Evolutionary conservation across 1,139 yeast genomes (phyloP).

Genomic region (Suhomyces wounanorum): DNA sequence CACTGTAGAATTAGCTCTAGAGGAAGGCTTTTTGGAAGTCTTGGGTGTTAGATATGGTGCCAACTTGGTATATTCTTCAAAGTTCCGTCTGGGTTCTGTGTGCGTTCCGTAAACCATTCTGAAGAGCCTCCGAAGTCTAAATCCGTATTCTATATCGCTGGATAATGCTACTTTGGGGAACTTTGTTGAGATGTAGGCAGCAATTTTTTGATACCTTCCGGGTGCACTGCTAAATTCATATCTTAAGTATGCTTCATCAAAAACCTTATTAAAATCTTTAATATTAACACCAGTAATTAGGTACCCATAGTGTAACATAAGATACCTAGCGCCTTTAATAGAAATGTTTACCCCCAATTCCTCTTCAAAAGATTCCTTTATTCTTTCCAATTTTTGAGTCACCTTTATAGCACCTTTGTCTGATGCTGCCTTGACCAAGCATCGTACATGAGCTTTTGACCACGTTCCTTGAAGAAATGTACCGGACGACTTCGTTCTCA

Average conservation of each 20-base stretch:
- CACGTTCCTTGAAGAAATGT: constrained; percentile 9
- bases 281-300: constrained; percentile 13
- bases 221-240: constrained; percentile 8
- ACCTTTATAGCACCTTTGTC: neutral
- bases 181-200: constrained; percentile 4
- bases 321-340: constrained; percentile 17
- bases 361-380: constrained; percentile 10
- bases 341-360: constrained; percentile 12
- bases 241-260: constrained; percentile 18
- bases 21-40: neutral
- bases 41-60: constrained; percentile 6
- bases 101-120: constrained; percentile 18
- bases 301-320: constrained; percentile 24
- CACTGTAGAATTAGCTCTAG: constrained; percentile 1
- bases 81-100: constrained; percentile 21
- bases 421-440: constrained; percentile 12
- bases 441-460: constrained; percentile 14
- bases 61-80: constrained; percentile 12
- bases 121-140: constrained; percentile 21
- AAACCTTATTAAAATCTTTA: constrained; percentile 15
- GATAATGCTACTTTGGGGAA: constrained; percentile 4
- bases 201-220: constrained; percentile 7
- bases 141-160: constrained; percentile 20
- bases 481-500: neutral
- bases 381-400: constrained; percentile 3